A percentile compares a stretch with the other conserved stretches of the same genome.
phyloP scores from a whole-genome alignment of 2,329 filamentous ascomycete species.

The Hymenoscyphus fructigenus region DNA sequence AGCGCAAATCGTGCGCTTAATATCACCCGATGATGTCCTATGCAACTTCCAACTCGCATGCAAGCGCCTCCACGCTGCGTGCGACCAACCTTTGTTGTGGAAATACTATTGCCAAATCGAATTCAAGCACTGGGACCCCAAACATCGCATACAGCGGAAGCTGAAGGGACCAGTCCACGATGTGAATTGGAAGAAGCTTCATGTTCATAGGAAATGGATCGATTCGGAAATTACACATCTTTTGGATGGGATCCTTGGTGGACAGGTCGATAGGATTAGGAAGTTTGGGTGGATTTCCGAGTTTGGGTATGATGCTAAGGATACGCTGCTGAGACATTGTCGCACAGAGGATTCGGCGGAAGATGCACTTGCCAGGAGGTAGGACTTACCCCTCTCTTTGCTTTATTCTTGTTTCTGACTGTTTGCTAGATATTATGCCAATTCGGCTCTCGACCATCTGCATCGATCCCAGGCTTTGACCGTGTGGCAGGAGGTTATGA shows the following conservation, averaged over 20 bases:
- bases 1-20: slow-evolving; percentile 69
- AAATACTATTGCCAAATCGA: slow-evolving; percentile 65
- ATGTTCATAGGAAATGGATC: slow-evolving; percentile 52
- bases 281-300: slow-evolving; percentile 70
- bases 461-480: slow-evolving; percentile 77
- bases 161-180: slow-evolving; percentile 51
- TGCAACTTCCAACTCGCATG: slow-evolving; percentile 53
- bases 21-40: slow-evolving; percentile 55
- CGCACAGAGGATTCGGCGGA: slow-evolving; percentile 54
- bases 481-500: slow-evolving; percentile 65
- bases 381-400: slow-evolving; percentile 15
- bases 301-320: slow-evolving; percentile 85
- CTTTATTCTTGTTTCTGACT: background rate
- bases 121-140: slow-evolving; percentile 74
- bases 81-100: slow-evolving; percentile 77
- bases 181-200: slow-evolving; percentile 75
- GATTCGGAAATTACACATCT: slow-evolving; percentile 53
- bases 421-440: slow-evolving; percentile 66
- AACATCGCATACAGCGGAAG: slow-evolving; percentile 60
- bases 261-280: slow-evolving; percentile 66
- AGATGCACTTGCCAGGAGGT: slow-evolving; percentile 76
- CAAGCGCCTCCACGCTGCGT: slow-evolving; percentile 62
- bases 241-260: slow-evolving; percentile 68
- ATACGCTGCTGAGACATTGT: slow-evolving; percentile 70
- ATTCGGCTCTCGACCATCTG: slow-evolving; percentile 72